A percentile compares a stretch with the other conserved stretches of the same genome.
Conservation (phyloP, 2,329 filamentous ascomycete genomes). For the Plenodomus biglobosus region DNA sequence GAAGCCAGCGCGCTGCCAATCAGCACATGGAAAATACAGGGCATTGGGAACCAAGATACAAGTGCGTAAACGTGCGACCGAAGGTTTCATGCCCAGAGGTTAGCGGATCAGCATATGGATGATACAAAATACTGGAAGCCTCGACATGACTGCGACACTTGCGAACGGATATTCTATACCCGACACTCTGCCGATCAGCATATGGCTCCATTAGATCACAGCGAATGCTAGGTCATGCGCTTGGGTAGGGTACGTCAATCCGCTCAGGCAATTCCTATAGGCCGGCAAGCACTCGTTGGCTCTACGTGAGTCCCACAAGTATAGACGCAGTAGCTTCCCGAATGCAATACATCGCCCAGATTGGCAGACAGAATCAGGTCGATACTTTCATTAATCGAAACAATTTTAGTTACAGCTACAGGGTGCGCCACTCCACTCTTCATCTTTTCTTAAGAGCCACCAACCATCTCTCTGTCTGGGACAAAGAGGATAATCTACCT, state of each 20-base stretch:
- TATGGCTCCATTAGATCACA: no score
- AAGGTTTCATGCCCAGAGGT: background rate
- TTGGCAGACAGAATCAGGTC: no score
- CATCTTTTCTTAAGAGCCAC: constrained; percentile 10
- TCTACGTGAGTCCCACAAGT: no score
- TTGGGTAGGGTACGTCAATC: no score
- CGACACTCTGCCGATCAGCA: no score
- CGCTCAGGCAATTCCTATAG: no score
- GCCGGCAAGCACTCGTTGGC: no score
- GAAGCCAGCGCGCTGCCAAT: no score
- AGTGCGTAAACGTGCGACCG: constrained; percentile 2
- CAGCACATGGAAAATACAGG: background rate
- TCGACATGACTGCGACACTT: constrained; percentile 3
- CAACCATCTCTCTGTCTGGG: constrained; percentile 6
- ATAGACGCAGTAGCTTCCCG: no score
- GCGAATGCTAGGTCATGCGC: no score
- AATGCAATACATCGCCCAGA: no score
- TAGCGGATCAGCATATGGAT: constrained; percentile 13
- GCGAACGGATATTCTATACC: constrained; percentile 1
- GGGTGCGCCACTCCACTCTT: constrained; percentile 9
- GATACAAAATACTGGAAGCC: background rate
- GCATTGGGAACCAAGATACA: constrained; percentile 2
- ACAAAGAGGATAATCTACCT: constrained; percentile 1
- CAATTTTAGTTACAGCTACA: constrained; percentile 5
- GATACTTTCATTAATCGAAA: no score